Evolutionary conservation across 768 basidiomycete species (phyloP).

Genomic region (Holtermannia corniformis): DNA sequence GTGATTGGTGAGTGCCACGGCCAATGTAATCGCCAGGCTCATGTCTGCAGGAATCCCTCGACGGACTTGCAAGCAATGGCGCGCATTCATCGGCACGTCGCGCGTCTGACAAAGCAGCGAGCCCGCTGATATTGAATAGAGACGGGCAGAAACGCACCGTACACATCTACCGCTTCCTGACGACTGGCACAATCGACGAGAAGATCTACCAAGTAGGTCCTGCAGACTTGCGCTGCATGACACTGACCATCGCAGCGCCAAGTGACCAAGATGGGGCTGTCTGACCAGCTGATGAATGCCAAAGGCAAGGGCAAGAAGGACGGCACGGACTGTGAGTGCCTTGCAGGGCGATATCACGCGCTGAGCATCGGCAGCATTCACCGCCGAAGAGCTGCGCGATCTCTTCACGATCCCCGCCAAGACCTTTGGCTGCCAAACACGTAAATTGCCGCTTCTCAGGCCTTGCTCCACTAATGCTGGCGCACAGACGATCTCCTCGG

Average conservation of each 20-base stretch:
- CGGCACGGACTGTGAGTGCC: slow-evolving; percentile 60
- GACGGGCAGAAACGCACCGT: slow-evolving; percentile 91
- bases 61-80: slow-evolving; percentile 93
- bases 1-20: slow-evolving; percentile 27
- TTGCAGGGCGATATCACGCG: neutral
- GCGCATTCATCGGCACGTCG: slow-evolving; percentile 64
- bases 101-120: neutral
- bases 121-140: slow-evolving; percentile 44
- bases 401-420: slow-evolving; percentile 77
- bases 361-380: slow-evolving; percentile 25
- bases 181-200: slow-evolving; percentile 71
- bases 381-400: slow-evolving; percentile 61
- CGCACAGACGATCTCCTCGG: slow-evolving; percentile 63
- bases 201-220: slow-evolving; percentile 38
- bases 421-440: slow-evolving; percentile 72
- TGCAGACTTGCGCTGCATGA: neutral
- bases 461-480: neutral
- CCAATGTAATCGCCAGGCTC: neutral
- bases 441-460: slow-evolving; percentile 17
- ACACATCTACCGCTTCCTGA: slow-evolving; percentile 50
- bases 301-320: slow-evolving; percentile 54
- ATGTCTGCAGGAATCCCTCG: slow-evolving; percentile 38
- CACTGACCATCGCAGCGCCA: slow-evolving; percentile 56
- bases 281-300: slow-evolving; percentile 50
- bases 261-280: slow-evolving; percentile 84